Evolutionary conservation across 2,329 filamentous ascomycete species (phyloP), one percentile per base, ranked within the genome.

Genomic region (Zalaria obscura): DNA sequence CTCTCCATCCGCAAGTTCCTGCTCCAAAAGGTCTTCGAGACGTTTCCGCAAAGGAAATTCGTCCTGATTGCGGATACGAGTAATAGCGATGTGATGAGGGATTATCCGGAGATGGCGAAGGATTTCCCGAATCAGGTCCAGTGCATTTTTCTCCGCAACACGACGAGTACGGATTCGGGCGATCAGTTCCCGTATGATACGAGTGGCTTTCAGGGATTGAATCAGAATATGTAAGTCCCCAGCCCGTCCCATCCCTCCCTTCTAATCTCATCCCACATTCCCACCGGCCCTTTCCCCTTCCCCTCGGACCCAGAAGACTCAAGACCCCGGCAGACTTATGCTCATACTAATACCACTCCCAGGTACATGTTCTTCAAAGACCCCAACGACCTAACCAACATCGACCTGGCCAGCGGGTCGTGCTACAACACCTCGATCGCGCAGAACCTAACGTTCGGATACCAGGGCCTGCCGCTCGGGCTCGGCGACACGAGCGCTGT

Each of bases 341-440:
- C n/a, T n/a, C n/a, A n/a, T 6, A 32, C 29, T 7, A 32, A 7
- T 32, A 7, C n/a, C 7, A 2, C n/a, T 32, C 29, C 36, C 28
- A 72, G 66, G 48, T 88, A 85, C 63, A 87, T 88, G 82, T 88
- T 89, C 63, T 88, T 89, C 67, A 64, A 70, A 10, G 70, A 79
- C 11, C 72, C 82, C 0, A 76, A 86, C 56, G 83, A 88, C 50
- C 59, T 88, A 32, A 68, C 52, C 5, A 68, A 69, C 3, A 59
- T 85, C 45, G 80, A 88, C 51, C 76, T 88, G 45, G 68, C 64
- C 3, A 74, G 73, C 36, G 82, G 81, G 1, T 67, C 80, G 44
- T 87, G 83, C 56, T 69, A 75, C 51, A 87, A 86, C 50, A 51
- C 60, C 27, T 70, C 67, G 0, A 70, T 87, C 4, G 58, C 64